Conservation (phyloP, 768 basidiomycete genomes). For the Tricholoma matsutake region DNA sequence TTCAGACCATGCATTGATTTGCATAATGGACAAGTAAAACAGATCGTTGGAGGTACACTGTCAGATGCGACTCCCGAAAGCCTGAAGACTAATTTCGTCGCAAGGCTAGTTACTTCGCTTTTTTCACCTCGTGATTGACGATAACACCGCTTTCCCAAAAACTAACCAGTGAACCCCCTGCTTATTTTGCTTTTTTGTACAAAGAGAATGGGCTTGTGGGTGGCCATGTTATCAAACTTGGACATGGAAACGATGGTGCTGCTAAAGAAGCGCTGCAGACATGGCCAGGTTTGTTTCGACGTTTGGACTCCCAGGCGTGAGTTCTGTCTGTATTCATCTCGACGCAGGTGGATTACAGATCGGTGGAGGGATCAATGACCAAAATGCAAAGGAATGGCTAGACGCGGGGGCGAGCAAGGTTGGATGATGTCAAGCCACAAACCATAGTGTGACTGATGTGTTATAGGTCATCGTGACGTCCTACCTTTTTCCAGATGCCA, state of each 20-base stretch:
- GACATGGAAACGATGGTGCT: slow-evolving; percentile 85
- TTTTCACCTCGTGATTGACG: slow-evolving; percentile 7
- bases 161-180: slow-evolving; percentile 65
- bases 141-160: neutral
- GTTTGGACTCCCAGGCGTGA: neutral
- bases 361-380: slow-evolving; percentile 86
- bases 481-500: slow-evolving; percentile 83
- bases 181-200: slow-evolving; percentile 80
- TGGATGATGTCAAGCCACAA: neutral
- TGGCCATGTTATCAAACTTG: slow-evolving; percentile 96
- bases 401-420: slow-evolving; percentile 89
- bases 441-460: slow-evolving; percentile 1
- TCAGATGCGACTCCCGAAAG: slow-evolving; percentile 57
- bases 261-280: slow-evolving; percentile 77
- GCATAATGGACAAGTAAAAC: slow-evolving; percentile 94
- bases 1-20: slow-evolving; percentile 97
- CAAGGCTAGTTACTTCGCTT: slow-evolving; percentile 51
- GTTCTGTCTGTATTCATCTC: slow-evolving; percentile 10
- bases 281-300: slow-evolving; percentile 73
- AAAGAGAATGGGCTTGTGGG: slow-evolving; percentile 64
- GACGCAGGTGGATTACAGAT: slow-evolving; percentile 75
- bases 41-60: slow-evolving; percentile 95
- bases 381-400: slow-evolving; percentile 83
- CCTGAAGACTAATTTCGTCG: slow-evolving; percentile 87
- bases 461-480: slow-evolving; percentile 95